Conservation (phyloP, 495 filamentous ascomycete genomes). For the Penicillium fimorum region DNA sequence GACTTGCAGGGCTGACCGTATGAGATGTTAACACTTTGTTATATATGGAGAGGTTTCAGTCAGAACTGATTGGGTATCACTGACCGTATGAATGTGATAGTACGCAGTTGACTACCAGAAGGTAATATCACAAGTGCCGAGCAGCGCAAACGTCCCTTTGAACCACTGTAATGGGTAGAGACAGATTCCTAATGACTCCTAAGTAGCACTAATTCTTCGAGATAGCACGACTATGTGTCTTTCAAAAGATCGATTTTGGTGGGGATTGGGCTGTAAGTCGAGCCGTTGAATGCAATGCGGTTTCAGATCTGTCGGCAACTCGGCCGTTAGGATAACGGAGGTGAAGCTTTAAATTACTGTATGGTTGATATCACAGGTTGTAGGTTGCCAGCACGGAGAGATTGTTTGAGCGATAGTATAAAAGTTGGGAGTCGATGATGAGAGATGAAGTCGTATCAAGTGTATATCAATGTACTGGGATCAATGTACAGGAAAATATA, state of each 20-base stretch:
- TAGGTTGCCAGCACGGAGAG: not conserved
- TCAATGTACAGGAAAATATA: not conserved
- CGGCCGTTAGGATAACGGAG: not conserved
- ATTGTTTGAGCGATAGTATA: slow-evolving; percentile 13
- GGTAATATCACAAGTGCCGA: not conserved
- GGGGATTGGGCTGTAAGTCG: slow-evolving; percentile 3
- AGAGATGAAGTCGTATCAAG: not conserved
- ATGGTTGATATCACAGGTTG: not conserved
- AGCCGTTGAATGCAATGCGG: slow-evolving; percentile 27
- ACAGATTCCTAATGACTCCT: not conserved
- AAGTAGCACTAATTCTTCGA: not conserved
- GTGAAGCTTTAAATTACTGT: not conserved
- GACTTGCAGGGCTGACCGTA: slow-evolving; percentile 30
- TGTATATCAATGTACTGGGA: not conserved
- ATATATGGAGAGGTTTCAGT: slow-evolving; percentile 33
- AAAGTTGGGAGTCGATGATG: not conserved
- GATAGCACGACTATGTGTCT: not conserved
- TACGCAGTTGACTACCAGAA: not conserved
- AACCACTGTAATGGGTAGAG: not conserved
- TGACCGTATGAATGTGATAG: slow-evolving; percentile 4
- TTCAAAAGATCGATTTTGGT: not conserved
- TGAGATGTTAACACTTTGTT: slow-evolving; percentile 15
- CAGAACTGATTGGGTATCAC: slow-evolving; percentile 13
- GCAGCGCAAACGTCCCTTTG: not conserved
- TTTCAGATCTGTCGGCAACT: slow-evolving; percentile 22